Base-by-base conservation (phyloP, 2,329 filamentous ascomycete species). In the Tolypocladium album region DNA sequence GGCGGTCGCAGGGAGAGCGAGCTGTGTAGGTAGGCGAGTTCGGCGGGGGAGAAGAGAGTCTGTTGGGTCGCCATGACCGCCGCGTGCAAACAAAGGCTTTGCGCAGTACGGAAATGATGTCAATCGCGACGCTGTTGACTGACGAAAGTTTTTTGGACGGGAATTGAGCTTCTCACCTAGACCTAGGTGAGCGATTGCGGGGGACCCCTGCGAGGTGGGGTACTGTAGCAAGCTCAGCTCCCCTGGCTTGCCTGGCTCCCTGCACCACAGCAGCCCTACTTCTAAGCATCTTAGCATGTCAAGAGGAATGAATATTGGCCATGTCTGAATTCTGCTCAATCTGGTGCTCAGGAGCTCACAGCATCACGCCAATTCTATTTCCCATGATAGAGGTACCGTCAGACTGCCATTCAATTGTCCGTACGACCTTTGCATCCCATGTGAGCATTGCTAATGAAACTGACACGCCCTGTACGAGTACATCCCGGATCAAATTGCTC, bases 21-120 rank as follows among this genome's bases (percentile, higher is more conserved):
- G 64, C 84, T 86, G 80, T 96, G 91, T 58, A 97, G 86, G 78
- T 97, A 99, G 67, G 92, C 92, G 69, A 99, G 89, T 78, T 99
- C 94, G 69, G 94, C 92, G 56, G 94, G 93, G 59, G 92, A 97
- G 74, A 97, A 88, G 67, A 91, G 87, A 69, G 86, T 84, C 75
- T 85, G 84, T 69, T 86, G 84, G 66, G 85, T 82, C 47, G 88
- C 80, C 84, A 90, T 88, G 64, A 64, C 68, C 61, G 64, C 57
- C 27, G 43, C 22, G 8, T 27, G 24, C 47, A 45, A 36, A 52
- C 39, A 17, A 4, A 36, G 55, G 22, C 42, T 34, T 56, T 22
- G 27, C 31, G 38, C 43, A 40, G 20, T n/a, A 3, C 9, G 40
- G 31, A 22, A 36, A 15, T 11, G 11, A 3, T 9, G 9, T 50